These are phyloP conservation scores for Henckelia pumila DNA, from an alignment of 257 asterid genomes.

Conservation along the genomic window DNA sequence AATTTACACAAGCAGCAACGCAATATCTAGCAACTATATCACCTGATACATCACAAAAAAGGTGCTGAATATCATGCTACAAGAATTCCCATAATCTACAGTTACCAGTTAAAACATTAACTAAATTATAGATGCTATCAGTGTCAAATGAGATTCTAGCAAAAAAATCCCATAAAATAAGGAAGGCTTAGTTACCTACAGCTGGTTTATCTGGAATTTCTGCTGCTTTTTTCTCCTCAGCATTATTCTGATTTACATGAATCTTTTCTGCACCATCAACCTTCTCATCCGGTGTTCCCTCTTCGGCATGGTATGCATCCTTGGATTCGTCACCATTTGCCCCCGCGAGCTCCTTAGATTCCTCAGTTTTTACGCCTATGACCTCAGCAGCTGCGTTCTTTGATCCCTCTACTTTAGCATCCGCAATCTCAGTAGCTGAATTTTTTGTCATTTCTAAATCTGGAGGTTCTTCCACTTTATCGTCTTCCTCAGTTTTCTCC, in stretches of 20 bases:
- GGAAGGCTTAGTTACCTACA: not conserved
- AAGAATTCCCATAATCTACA: not conserved
- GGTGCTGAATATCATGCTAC: not conserved
- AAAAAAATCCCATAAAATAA: not conserved
- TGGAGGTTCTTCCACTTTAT: constrained; percentile 15
- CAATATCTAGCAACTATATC: no score
- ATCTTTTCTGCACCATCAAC: constrained; percentile 21
- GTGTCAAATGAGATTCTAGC: not conserved
- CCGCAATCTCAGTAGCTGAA: constrained; percentile 15
- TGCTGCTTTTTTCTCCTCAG: constrained; percentile 30
- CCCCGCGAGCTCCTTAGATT: constrained; percentile 7
- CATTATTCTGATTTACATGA: constrained; percentile 17
- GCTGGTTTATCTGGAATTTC: constrained; percentile 10
- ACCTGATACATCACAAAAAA: no score
- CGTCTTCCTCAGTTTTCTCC: constrained; percentile 21
- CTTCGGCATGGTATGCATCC: constrained; percentile 5
- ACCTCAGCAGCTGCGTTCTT: constrained; percentile 16
- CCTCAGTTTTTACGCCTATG: constrained; percentile 15
- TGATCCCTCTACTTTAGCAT: constrained; percentile 12
- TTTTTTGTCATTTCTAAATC: constrained; percentile 15
- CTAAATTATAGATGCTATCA: not conserved
- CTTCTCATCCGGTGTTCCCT: constrained; percentile 22
- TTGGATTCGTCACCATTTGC: constrained; percentile 13
- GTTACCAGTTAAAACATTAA: not conserved
- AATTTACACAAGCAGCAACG: no score